Base-by-base conservation (phyloP, 2,329 filamentous ascomycete genomes). In the Colletotrichum gloeosporioides region DNA sequence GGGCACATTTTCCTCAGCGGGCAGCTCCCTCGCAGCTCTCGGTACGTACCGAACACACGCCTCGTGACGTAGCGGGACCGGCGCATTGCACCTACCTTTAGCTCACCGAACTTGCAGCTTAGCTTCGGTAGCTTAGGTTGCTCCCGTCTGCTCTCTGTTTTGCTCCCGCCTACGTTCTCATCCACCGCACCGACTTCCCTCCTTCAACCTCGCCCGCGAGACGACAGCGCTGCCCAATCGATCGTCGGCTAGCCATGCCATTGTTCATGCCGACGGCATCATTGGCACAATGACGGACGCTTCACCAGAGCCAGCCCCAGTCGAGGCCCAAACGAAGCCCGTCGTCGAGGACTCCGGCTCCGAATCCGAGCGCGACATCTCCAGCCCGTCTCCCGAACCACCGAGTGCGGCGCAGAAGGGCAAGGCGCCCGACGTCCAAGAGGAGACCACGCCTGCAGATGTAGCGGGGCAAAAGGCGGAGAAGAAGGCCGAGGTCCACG, bases 251-350 rank as follows among this genome's bases (percentile, higher is more conserved):
- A 72, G 61, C 44, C 73, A 77, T 78, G 73, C 61, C 62, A 59
- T 27, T 72, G 57, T 63, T 7, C 55, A 65, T 44, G 66, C 66
- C 68, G 71, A 61, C 70, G 73, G 73, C 69, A 78, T 74, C 77
- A 77, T 78, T 80, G 82, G 83, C 78, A 82, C 80, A 81, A 88
- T 88, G 86, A 87, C 86, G 82, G 83, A 86, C 80, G 82, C 81
- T 81, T 82, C 84, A 82, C 83, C 85, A 79, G 79, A 81, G 74
- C 78, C 78, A 79, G 79, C 80, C 74, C 79, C 78, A 80, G 83
- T 81, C 81, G 81, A 82, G 63, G 79, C 78, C 71, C 49, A 68
- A 31, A 64, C 67, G 31, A 64, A 36, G 59, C 71, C 79, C 53
- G 73, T 77, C 64, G 78, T 77, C 67, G 79, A 80, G 34, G 75